Percentiles rank a stretch among this genome's conserved stretches.
phyloP scores from a whole-genome alignment of 257 asterid species.

The Mentha longifolia region DNA sequence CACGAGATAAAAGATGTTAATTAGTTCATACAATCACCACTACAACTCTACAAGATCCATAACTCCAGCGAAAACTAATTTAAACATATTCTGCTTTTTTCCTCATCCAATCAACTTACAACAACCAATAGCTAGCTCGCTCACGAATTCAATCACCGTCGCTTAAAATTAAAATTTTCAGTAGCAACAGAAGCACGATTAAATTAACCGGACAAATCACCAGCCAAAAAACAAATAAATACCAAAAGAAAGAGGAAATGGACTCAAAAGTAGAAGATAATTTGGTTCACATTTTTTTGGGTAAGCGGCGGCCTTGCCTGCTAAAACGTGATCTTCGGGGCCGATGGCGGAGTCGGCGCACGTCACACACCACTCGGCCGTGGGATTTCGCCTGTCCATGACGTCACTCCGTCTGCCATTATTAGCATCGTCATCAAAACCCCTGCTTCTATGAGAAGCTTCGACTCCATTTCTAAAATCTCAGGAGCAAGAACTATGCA shows the following conservation, averaged over 20 bases:
- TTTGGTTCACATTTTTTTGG: too few species aligned
- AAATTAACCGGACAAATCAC: background rate
- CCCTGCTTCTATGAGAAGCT: slow-evolving; percentile 21
- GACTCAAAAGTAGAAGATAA: background rate
- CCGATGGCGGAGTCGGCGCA: too few species aligned
- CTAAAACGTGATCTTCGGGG: slow-evolving; percentile 83
- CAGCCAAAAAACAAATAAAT: background rate
- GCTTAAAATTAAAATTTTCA: background rate
- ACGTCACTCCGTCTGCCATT: slow-evolving; percentile 44
- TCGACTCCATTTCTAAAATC: slow-evolving; percentile 50
- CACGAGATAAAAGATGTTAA: background rate
- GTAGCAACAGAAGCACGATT: background rate
- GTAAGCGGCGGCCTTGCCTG: slow-evolving; percentile 42
- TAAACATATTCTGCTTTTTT: background rate
- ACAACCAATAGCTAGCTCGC: background rate
- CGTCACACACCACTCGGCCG: slow-evolving; percentile 83
- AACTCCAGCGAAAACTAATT: background rate
- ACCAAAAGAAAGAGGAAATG: background rate
- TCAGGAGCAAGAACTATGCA: too few species aligned
- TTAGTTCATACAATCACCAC: background rate
- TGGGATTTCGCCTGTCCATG: slow-evolving; percentile 90
- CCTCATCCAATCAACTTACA: too few species aligned
- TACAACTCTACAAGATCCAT: background rate
- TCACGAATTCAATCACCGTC: slow-evolving; percentile 3
- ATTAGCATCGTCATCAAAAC: slow-evolving; percentile 32